phyloP scores from a whole-genome alignment of 176 grass and related monocot genomes.

The Phoenix dactylifera region DNA sequence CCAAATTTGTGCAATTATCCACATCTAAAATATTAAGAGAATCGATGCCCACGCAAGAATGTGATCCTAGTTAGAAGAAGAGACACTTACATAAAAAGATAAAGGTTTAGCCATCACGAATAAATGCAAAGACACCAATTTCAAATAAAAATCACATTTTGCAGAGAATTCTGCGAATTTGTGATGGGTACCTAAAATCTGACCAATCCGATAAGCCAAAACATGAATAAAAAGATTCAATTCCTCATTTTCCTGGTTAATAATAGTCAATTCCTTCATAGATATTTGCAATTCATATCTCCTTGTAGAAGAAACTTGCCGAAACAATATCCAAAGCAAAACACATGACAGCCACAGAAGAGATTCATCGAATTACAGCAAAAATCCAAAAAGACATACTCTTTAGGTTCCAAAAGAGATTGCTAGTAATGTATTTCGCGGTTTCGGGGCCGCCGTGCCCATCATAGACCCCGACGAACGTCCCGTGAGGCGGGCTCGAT shows the following conservation, averaged over 20 bases:
- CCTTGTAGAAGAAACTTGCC: too few species aligned
- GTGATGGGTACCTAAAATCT: too few species aligned
- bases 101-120: not conserved
- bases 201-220: too few species aligned
- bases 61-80: too few species aligned
- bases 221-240: too few species aligned
- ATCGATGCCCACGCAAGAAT: too few species aligned
- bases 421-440: slow-evolving; percentile 36
- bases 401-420: slow-evolving; percentile 52
- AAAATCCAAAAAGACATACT: slow-evolving; percentile 24
- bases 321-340: not conserved
- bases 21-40: too few species aligned
- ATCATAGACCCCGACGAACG: slow-evolving; percentile 68
- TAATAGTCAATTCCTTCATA: too few species aligned
- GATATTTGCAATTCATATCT: too few species aligned
- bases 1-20: too few species aligned
- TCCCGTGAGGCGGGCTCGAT: slow-evolving; percentile 24
- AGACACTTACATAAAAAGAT: not conserved
- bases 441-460: slow-evolving; percentile 68
- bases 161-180: too few species aligned
- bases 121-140: not conserved
- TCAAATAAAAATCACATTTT: not conserved
- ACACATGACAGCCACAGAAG: not conserved
- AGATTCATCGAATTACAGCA: not conserved
- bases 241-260: too few species aligned